Conservation (phyloP, 2,329 filamentous ascomycete genomes). For the Claviceps monticola region DNA sequence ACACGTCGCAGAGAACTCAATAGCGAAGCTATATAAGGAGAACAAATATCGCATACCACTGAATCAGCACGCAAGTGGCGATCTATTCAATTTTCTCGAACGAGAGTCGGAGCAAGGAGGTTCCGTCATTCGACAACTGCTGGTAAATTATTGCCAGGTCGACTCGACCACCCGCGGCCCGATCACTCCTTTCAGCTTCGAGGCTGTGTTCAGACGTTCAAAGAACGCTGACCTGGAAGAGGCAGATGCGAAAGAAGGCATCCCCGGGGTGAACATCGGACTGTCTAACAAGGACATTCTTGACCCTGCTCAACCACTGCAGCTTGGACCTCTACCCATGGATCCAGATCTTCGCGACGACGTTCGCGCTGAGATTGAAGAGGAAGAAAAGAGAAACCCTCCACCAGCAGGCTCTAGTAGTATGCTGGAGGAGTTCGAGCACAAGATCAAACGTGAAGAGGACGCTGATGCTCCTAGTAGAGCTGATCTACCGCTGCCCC, state of each 20-base stretch:
- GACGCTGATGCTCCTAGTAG: constrained; percentile 69
- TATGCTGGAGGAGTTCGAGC: constrained; percentile 77
- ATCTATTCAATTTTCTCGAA: constrained; percentile 78
- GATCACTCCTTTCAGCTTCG: constrained; percentile 50
- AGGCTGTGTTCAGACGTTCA: constrained; percentile 42
- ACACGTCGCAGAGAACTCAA: constrained; percentile 62
- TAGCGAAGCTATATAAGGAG: constrained; percentile 67
- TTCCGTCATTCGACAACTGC: constrained; percentile 59
- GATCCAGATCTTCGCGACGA: constrained; percentile 73
- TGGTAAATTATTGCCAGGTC: constrained; percentile 46
- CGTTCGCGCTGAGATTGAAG: constrained; percentile 72
- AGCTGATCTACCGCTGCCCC: constrained; percentile 70
- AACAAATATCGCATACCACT: constrained; percentile 85
- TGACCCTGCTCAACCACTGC: constrained; percentile 44
- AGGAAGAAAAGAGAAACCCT: constrained; percentile 68
- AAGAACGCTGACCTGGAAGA: constrained; percentile 50
- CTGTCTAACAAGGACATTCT: constrained; percentile 47
- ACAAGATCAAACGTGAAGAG: constrained; percentile 79
- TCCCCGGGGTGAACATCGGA: constrained; percentile 48
- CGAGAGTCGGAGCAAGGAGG: constrained; percentile 74
- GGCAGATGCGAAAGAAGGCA: constrained; percentile 49
- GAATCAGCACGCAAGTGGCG: constrained; percentile 71
- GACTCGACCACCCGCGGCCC: constrained; percentile 46
- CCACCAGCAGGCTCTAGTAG: constrained; percentile 56
- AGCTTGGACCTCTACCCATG: constrained; percentile 70